Base-by-base conservation (phyloP, 805 yeast genomes). In the Kodamaea kaohsiungensis region DNA sequence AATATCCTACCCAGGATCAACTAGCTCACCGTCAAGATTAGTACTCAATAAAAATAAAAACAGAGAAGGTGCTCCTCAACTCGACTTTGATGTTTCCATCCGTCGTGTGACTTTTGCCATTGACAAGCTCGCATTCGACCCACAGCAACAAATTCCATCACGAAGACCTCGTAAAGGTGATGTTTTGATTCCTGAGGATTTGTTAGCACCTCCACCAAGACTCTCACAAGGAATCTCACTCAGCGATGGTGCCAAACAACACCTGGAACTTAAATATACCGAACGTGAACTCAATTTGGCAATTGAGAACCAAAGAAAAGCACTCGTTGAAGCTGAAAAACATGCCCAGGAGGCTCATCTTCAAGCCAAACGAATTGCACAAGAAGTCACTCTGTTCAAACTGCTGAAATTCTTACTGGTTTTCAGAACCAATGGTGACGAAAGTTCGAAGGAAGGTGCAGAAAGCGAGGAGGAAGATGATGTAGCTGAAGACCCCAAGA, bases 261-360 rank as follows among this genome's bases (percentile, higher is more conserved):
- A 48, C 48, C 63, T 19, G 53, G 67, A 62, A 17, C 53, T 66
- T 1, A 66, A 62, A 49, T 72, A 68, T 56, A 70, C 80, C 40
- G 79, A 78, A 40, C 75, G 75, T 38, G 85, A 85, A 51, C 68
- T 87, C 50, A 73, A 72, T 46, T 56, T 76, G 40, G 91, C 91
- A 0, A 61, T 82, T n/a, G 88, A 84, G 19, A 76, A 82, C 16
- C 88, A 86, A 57, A 76, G 70, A 39, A 65, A 73, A 49, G 83
- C 87, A 1, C 61, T 80, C 16, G 66, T 78, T 22, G 91, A 87
- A 63, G 83, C 92, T 1, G 83, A 80, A 30, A 84, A 81, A 56
- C 93, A 87, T 69, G 90, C 91, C 1, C 80, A 82, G 49, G 93
- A 88, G 63, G 93, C 95, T 0, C 90, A 88, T 68, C 65, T 75